A percentile compares a stretch with the other conserved stretches of the same genome.
These are phyloP conservation scores for Sporothrix globosa DNA, from an alignment of 2,329 filamentous ascomycete genomes.

Conservation along the genomic window DNA sequence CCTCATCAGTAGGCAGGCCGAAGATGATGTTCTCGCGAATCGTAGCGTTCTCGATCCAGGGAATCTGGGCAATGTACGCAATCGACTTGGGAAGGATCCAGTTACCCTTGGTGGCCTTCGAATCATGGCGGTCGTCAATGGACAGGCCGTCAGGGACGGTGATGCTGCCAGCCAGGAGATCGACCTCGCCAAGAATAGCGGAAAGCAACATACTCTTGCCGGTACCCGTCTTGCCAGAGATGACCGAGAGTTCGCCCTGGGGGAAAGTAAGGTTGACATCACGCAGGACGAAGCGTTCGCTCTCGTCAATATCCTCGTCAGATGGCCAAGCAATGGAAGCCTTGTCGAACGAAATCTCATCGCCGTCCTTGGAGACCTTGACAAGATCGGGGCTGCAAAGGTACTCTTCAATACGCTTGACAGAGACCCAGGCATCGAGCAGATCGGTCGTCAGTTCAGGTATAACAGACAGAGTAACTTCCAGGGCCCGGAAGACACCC, in stretches of 20 bases:
- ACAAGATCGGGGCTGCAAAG: constrained; percentile 67
- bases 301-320: constrained; percentile 60
- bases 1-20: constrained; percentile 68
- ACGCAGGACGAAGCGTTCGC: constrained; percentile 66
- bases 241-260: constrained; percentile 68
- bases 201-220: constrained; percentile 77
- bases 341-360: constrained; percentile 66
- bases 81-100: constrained; percentile 73
- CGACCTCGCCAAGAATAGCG: constrained; percentile 74
- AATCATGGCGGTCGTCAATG: constrained; percentile 61
- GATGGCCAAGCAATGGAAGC: constrained; percentile 76
- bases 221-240: constrained; percentile 76
- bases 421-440: constrained; percentile 73
- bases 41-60: constrained; percentile 83
- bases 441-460: constrained; percentile 73
- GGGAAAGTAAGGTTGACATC: constrained; percentile 70
- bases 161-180: constrained; percentile 66
- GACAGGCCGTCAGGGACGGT: constrained; percentile 56
- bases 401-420: constrained; percentile 72
- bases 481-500: constrained; percentile 72
- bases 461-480: constrained; percentile 69
- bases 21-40: constrained; percentile 80
- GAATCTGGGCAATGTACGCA: constrained; percentile 77
- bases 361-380: constrained; percentile 56
- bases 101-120: constrained; percentile 62